Conservation (phyloP, 768 basidiomycete genomes). For the Psilocybe tampanensis region DNA sequence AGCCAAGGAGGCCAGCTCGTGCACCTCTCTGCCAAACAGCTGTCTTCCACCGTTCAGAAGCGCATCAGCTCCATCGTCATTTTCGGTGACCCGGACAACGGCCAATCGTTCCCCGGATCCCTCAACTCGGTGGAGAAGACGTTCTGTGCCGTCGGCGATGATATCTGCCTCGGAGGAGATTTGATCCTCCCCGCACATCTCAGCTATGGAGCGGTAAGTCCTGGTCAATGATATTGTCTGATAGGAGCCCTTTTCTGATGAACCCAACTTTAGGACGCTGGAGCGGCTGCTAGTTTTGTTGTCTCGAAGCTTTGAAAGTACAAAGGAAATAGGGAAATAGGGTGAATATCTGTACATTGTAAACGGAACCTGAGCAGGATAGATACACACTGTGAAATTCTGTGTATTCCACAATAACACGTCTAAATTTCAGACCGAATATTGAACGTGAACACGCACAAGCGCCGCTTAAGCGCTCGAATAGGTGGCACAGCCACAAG, state of each 20-base stretch:
- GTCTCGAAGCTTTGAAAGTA: slow-evolving; percentile 2
- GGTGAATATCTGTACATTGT: too few species aligned
- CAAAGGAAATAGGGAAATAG: not conserved
- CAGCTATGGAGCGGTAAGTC: slow-evolving; percentile 10
- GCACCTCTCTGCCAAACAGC: slow-evolving; percentile 35
- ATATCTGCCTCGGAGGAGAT: slow-evolving; percentile 30
- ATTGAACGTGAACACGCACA: too few species aligned
- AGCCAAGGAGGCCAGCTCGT: slow-evolving; percentile 40
- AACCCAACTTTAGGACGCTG: slow-evolving; percentile 3
- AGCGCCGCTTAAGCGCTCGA: not conserved
- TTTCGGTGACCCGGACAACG: slow-evolving; percentile 38
- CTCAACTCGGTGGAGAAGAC: slow-evolving; percentile 27
- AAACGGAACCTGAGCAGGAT: too few species aligned
- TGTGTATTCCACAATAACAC: too few species aligned
- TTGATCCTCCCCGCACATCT: slow-evolving; percentile 11
- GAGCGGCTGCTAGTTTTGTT: slow-evolving; percentile 7
- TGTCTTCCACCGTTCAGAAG: slow-evolving; percentile 29
- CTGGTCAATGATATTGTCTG: not conserved
- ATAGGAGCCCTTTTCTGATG: not conserved
- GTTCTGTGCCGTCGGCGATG: slow-evolving; percentile 32
- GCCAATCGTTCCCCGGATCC: slow-evolving; percentile 28
- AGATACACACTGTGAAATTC: too few species aligned
- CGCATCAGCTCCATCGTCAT: slow-evolving; percentile 34
- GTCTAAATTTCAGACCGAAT: too few species aligned
- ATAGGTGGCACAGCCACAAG: not conserved